These are phyloP conservation scores for Xanthoconium separans DNA, from an alignment of 1,284 basidiomycete genomes.

Conservation along the genomic window DNA sequence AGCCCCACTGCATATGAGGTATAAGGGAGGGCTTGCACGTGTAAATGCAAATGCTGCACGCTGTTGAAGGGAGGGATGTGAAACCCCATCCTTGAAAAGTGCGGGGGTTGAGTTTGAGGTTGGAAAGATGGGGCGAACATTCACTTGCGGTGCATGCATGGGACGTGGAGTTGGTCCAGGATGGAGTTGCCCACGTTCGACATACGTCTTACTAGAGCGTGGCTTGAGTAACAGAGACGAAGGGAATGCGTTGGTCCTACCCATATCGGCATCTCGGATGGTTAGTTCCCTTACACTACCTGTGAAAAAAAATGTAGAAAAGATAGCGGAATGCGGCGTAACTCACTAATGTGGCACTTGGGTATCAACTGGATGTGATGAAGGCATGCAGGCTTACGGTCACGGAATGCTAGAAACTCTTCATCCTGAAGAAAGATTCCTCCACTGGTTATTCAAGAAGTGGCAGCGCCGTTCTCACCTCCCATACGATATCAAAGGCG, in stretches of 20 bases:
- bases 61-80: slow-evolving; percentile 83
- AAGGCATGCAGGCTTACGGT: slow-evolving; percentile 19
- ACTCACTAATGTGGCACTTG: slow-evolving; percentile 28
- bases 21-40: slow-evolving; percentile 74
- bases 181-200: slow-evolving; percentile 52
- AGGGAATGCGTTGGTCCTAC: slow-evolving; percentile 12
- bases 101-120: background rate
- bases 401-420: slow-evolving; percentile 33
- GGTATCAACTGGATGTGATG: slow-evolving; percentile 32
- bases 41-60: slow-evolving; percentile 79
- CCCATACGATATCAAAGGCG: slow-evolving; percentile 30
- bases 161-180: slow-evolving; percentile 47
- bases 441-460: background rate
- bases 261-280: slow-evolving; percentile 22
- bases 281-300: slow-evolving; percentile 24
- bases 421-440: slow-evolving; percentile 15
- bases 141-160: slow-evolving; percentile 46
- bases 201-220: slow-evolving; percentile 53
- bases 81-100: slow-evolving; percentile 60
- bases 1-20: slow-evolving; percentile 40
- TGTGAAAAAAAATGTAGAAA: background rate
- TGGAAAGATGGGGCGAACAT: background rate
- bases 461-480: slow-evolving; percentile 13
- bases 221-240: background rate
- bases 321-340: background rate